These are phyloP conservation scores for Termitomyces sp. DNA, from an alignment of 768 basidiomycete genomes.

Conservation along the genomic window DNA sequence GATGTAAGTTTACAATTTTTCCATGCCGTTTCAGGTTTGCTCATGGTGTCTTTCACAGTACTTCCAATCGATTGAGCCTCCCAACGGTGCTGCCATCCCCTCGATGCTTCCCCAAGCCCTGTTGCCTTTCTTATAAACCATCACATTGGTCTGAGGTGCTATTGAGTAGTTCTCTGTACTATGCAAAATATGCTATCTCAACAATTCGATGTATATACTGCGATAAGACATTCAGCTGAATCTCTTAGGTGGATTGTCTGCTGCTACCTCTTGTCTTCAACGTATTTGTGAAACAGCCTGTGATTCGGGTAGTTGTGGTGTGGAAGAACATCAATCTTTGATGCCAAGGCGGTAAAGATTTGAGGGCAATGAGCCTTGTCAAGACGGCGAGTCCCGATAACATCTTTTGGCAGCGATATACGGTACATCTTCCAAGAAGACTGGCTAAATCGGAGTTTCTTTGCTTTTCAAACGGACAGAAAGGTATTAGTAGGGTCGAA, in stretches of 20 bases:
- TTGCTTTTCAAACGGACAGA: too few species aligned
- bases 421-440: too few species aligned
- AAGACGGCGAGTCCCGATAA: too few species aligned
- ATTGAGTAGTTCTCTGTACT: not conserved
- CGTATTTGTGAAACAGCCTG: not conserved
- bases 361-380: too few species aligned
- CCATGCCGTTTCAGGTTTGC: conserved; percentile 2
- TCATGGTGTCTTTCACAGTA: conserved; percentile 27
- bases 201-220: not conserved
- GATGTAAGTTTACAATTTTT: conserved; percentile 28
- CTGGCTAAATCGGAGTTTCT: too few species aligned
- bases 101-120: conserved; percentile 53
- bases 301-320: not conserved
- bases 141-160: not conserved
- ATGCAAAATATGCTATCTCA: not conserved
- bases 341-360: not conserved
- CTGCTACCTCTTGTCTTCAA: not conserved
- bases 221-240: not conserved
- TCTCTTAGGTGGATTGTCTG: not conserved
- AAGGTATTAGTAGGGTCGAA: too few species aligned
- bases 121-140: conserved; percentile 42
- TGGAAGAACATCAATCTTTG: not conserved
- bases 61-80: conserved; percentile 59
- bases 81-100: conserved; percentile 48
- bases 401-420: too few species aligned